These are phyloP conservation scores for Jamesozyma spencerorum DNA, from an alignment of 805 yeast species.

Conservation along the genomic window DNA sequence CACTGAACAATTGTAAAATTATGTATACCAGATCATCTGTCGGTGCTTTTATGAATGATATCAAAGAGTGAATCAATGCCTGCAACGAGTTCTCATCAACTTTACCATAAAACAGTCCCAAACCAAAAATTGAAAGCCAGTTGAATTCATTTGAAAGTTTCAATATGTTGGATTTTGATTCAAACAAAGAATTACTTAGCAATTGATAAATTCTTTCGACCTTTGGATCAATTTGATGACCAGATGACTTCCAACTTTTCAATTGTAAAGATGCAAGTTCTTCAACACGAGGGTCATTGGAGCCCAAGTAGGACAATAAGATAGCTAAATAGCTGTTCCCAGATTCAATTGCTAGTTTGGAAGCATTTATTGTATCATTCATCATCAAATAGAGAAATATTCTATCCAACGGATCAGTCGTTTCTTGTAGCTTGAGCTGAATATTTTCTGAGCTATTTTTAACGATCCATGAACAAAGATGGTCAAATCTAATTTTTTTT, in stretches of 20 bases:
- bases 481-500: slow-evolving; percentile 34
- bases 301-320: slow-evolving; percentile 58
- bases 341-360: slow-evolving; percentile 48
- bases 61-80: slow-evolving; percentile 19
- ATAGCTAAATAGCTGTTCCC: slow-evolving; percentile 64
- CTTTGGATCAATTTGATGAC: slow-evolving; percentile 38
- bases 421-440: slow-evolving; percentile 22
- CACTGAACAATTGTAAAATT: slow-evolving; percentile 15
- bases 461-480: slow-evolving; percentile 51
- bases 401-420: slow-evolving; percentile 38
- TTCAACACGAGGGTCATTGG: slow-evolving; percentile 53
- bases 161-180: slow-evolving; percentile 19
- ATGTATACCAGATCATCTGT: slow-evolving; percentile 7
- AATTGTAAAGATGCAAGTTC: slow-evolving; percentile 53
- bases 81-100: slow-evolving; percentile 30
- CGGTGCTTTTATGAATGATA: slow-evolving; percentile 3
- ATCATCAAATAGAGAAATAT: slow-evolving; percentile 43
- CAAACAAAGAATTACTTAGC: slow-evolving; percentile 43
- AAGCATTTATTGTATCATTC: slow-evolving; percentile 55
- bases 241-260: slow-evolving; percentile 49
- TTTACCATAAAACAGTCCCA: slow-evolving; percentile 57
- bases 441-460: slow-evolving; percentile 34
- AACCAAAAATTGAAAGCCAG: slow-evolving; percentile 57
- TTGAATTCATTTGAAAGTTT: slow-evolving; percentile 40
- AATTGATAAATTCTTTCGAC: slow-evolving; percentile 55